Conservation (phyloP, 2,329 filamentous ascomycete species). For the Colletotrichum nymphaeae region DNA sequence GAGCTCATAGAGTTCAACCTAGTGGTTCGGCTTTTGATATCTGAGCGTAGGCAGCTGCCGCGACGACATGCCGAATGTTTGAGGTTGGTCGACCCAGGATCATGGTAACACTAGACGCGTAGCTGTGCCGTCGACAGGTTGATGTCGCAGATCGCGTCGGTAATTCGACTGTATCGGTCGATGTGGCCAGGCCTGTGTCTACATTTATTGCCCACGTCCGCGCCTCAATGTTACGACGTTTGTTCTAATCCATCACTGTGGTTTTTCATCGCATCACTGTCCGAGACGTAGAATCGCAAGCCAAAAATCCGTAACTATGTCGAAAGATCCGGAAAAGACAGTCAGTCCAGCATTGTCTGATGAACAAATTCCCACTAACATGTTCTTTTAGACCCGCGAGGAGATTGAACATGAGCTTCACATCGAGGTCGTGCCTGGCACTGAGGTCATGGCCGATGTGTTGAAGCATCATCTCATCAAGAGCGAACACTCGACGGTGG, state of each 20-base stretch:
- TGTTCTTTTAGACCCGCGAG: background rate
- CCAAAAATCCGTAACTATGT: background rate
- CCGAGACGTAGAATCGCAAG: background rate
- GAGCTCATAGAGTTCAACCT: background rate
- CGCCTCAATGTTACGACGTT: background rate
- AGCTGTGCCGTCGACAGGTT: background rate
- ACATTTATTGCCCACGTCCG: background rate
- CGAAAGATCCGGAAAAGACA: background rate
- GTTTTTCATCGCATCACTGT: background rate
- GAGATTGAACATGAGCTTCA: constrained; percentile 38
- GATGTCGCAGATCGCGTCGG: background rate
- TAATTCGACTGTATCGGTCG: background rate
- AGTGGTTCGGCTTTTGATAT: background rate
- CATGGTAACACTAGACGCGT: background rate
- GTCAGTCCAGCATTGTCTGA: background rate
- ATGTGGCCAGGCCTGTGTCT: background rate
- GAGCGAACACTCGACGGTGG: constrained; percentile 53
- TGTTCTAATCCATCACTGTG: background rate
- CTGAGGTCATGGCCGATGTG: constrained; percentile 61
- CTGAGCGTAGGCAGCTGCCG: background rate
- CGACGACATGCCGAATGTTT: background rate
- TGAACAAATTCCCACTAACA: background rate
- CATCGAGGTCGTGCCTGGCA: constrained; percentile 47
- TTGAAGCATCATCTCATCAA: constrained; percentile 74
- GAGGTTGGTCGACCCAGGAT: background rate